A percentile compares a stretch with the other conserved stretches of the same genome.
Evolutionary conservation across 2,329 filamentous ascomycete genomes (phyloP).

Genomic region (Fusarium odoratissimum): DNA sequence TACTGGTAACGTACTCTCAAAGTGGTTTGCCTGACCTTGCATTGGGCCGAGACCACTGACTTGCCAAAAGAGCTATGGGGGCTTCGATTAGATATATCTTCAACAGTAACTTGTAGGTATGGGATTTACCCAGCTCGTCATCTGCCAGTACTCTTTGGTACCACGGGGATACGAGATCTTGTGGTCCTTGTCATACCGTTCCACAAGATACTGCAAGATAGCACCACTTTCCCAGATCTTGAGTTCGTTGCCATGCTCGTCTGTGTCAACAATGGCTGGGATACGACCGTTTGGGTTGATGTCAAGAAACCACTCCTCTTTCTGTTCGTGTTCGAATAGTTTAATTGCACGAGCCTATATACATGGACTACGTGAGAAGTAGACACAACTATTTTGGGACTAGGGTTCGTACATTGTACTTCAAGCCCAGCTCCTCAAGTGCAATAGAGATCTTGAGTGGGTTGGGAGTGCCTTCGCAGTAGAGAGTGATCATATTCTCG

Average conservation of each 20-base stretch:
- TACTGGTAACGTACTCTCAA: conserved; percentile 62
- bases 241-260: conserved; percentile 77
- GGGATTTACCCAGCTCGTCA: conserved; percentile 75
- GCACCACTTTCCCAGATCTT: conserved; percentile 84
- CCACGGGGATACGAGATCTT: conserved; percentile 83
- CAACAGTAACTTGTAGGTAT: neutral
- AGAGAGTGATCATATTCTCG: conserved; percentile 73
- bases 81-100: neutral
- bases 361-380: neutral
- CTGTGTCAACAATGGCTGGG: conserved; percentile 83
- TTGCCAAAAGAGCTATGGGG: conserved; percentile 71
- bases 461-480: conserved; percentile 86
- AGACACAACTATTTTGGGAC: too few species aligned
- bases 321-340: conserved; percentile 78
- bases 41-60: conserved; percentile 85
- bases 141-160: conserved; percentile 79
- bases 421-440: conserved; percentile 83
- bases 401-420: conserved; percentile 70
- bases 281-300: conserved; percentile 96
- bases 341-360: conserved; percentile 68
- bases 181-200: conserved; percentile 82
- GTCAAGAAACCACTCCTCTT: conserved; percentile 84
- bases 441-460: conserved; percentile 89
- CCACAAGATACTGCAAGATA: conserved; percentile 85
- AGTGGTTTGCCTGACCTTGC: conserved; percentile 86